Evolutionary conservation across 1,139 yeast genomes (phyloP), one percentile per base, ranked within the genome.

Genomic region (Sugiyamaella japonica): DNA sequence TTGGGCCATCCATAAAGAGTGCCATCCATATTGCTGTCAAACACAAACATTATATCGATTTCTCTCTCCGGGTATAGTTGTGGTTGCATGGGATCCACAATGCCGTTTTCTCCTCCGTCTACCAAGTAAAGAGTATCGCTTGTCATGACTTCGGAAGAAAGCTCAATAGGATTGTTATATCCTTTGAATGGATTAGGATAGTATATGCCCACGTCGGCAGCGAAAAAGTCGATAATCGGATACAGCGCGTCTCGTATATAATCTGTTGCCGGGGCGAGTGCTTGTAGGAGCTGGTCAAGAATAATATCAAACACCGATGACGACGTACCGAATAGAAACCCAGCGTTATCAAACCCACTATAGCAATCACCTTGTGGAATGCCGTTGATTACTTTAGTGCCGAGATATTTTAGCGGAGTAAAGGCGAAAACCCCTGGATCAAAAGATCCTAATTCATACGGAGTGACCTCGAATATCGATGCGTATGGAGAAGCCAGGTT

Each of bases 31-130:
- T 90, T 83, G 70, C 86, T 87, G 67, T 90, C 98, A 66, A 82
- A 84, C 0, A 95, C 95, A 69, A 90, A 81, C 34, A 90, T 78
- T 10, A 86, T 82, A 67, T 90, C 98, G 20, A 89, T 76, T n/a
- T 76, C 74, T 66, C 97, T 80, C 46, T 78, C 79, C 9, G 82
- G 79, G 70, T 86, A 93, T 48, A 89, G 70, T 62, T 89, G 75
- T 20, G 97, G 97, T 57, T 80, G 76, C 46, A 89, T 73, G 8
- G 97, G 97, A 31, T 90, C 77, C 63, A 86, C 86, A 68, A 89
- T 93, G 12, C 70, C 71, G 71, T 88, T 96, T 70, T 86, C 91
- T 61, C 97, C 96, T 57, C 97, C 97, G 67, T 90, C 97, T n/a
- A 84, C 91, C 57, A 89, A 76, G 65, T 72, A 80, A 44, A 90